These are phyloP conservation scores for Talaromyces ruber DNA, from an alignment of 495 filamentous ascomycete genomes.

Conservation along the genomic window DNA sequence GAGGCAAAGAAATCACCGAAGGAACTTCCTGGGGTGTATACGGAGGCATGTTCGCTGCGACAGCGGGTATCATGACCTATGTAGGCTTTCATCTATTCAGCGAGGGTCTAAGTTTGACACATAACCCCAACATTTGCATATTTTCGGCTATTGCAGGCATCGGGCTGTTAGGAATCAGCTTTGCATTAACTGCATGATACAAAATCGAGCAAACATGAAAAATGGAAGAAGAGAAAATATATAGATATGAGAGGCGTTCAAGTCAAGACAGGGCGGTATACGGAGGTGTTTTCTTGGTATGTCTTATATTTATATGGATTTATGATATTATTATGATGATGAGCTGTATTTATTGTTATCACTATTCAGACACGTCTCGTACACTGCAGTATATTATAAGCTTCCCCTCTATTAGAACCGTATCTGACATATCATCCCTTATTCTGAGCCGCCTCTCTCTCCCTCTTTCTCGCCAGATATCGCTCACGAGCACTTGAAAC, in stretches of 20 bases:
- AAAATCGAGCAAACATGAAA: not conserved
- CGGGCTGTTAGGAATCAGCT: conserved; percentile 78
- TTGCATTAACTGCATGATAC: conserved; percentile 61
- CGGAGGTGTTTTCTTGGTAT: not conserved
- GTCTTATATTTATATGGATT: not conserved
- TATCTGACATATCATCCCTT: not conserved
- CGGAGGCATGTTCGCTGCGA: conserved; percentile 81
- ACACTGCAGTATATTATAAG: not conserved
- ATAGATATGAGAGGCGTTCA: not conserved
- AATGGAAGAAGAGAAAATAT: not conserved
- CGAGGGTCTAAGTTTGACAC: conserved; percentile 73
- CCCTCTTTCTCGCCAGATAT: conserved; percentile 76
- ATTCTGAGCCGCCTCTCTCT: conserved; percentile 41
- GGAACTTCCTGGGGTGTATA: conserved; percentile 65
- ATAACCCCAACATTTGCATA: conserved; percentile 72
- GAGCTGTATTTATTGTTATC: not conserved
- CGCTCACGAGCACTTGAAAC: conserved; percentile 81
- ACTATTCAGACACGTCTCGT: not conserved
- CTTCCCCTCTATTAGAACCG: not conserved
- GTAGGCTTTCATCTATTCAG: conserved; percentile 85
- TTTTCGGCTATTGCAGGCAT: conserved; percentile 84
- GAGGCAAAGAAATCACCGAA: conserved; percentile 25
- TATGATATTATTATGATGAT: not conserved
- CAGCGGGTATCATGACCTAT: conserved; percentile 88
- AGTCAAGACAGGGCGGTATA: not conserved